Base-by-base conservation (phyloP, 2,329 filamentous ascomycete genomes). In the Ophiostoma novo-ulmi region DNA sequence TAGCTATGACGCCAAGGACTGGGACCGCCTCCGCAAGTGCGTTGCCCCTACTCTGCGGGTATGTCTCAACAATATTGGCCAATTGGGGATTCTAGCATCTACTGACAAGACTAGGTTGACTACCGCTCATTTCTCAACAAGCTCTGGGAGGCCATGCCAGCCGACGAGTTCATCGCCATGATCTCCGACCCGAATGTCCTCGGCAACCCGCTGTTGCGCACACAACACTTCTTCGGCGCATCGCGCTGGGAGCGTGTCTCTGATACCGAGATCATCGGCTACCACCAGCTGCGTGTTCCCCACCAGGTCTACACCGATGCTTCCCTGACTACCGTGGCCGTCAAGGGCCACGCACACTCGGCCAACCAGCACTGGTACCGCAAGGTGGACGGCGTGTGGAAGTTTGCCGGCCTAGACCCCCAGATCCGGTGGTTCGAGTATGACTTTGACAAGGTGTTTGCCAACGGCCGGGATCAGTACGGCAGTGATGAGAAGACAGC, bases 1-100 rank as follows among this genome's bases (percentile, higher is more conserved):
- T 77, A 87, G 84, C 80, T 89, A 89, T 78, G 87, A 89, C 78
- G 84, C 83, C 78, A 90, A 90, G 79, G 85, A 89, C 80, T 89
- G 87, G 87, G 80, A 82, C 17, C 84, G 86, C 69, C 82, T 89
- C 38, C 77, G 81, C 74, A 85, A 84, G 73, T 86, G 85, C 80
- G 88, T 91, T 74, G 88, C 88, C 2, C 88, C 88, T 0, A 88
- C 84, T 0, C 76, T 88, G 17, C 81, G 80, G 61, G 82, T 83
- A 77, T 69, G 80, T 65, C 31, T 48, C 17, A 13, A 39, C 8
- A 48, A 48, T 20, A n/a, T n/a, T 20, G n/a, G 31, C 31, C 10
- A 14, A 5, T 61, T 14, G n/a, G 7, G 13, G 52, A 10, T 5
- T 61, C 26, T 11, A 31, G 22, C n/a, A 58, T 38, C 11, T 55